Conservation (phyloP, 2,329 filamentous ascomycete species). For the Chaetomiaceae sp. region DNA sequence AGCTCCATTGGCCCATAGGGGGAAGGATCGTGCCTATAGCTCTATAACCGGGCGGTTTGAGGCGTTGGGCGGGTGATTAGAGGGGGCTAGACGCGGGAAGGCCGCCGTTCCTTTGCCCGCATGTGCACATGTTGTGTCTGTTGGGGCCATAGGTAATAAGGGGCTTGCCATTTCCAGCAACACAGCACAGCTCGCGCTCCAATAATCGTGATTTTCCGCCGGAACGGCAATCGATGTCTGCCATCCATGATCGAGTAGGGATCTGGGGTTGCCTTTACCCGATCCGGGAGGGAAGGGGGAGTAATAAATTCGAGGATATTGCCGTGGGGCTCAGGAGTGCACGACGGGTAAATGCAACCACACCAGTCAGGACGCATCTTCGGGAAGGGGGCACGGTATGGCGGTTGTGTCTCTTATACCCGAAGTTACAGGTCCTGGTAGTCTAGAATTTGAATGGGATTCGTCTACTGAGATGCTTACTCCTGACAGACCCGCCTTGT, state of each 20-base stretch:
- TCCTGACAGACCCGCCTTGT: no score
- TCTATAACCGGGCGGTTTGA: background rate
- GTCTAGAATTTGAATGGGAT: no score
- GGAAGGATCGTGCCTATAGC: background rate
- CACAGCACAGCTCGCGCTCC: background rate
- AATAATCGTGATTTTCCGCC: background rate
- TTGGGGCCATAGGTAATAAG: background rate
- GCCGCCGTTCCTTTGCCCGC: no score
- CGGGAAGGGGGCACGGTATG: no score
- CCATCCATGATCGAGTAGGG: background rate
- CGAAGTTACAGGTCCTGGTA: no score
- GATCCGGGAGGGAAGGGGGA: constrained; percentile 22
- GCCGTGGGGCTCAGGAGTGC: background rate
- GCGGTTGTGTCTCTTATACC: no score
- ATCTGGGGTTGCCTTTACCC: constrained; percentile 21
- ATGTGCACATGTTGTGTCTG: background rate
- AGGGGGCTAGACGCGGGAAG: background rate
- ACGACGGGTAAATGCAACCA: constrained; percentile 24
- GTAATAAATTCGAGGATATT: constrained; percentile 24
- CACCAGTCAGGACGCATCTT: no score
- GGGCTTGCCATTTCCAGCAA: background rate
- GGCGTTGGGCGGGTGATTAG: background rate
- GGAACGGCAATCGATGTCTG: constrained; percentile 3
- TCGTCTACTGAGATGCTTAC: no score
- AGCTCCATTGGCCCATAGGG: background rate